A percentile compares a stretch with the other conserved stretches of the same genome.
Conservation (phyloP, 257 asterid species). For the Cruciata laevipes region DNA sequence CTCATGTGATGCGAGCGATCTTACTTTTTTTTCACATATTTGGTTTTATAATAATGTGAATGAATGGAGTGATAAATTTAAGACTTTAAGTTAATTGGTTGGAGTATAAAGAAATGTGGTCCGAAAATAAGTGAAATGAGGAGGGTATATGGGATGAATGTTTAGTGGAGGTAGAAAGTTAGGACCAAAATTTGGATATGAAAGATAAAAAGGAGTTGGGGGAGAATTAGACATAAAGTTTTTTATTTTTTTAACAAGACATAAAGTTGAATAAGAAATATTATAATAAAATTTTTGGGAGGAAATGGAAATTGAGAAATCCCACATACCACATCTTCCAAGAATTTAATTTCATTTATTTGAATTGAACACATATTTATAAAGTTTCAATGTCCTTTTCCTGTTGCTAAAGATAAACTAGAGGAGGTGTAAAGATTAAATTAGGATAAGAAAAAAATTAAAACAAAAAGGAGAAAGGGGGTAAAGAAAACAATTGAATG, state of each 20-base stretch:
- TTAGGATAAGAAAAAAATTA: not conserved
- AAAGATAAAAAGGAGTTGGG: not conserved
- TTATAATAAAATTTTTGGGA: too few relatives aligned
- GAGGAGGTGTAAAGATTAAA: not conserved
- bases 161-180: not conserved
- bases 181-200: not conserved
- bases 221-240: not conserved
- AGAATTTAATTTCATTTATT: not conserved
- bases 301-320: not conserved
- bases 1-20: too few relatives aligned
- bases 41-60: too few relatives aligned
- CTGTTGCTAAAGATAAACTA: not conserved
- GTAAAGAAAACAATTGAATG: not conserved
- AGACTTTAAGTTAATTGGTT: not conserved
- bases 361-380: not conserved
- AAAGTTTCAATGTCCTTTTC: not conserved
- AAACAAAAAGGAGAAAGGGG: not conserved
- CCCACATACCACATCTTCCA: not conserved
- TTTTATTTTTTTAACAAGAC: not conserved
- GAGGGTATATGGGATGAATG: not conserved
- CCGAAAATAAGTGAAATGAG: not conserved
- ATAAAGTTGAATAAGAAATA: not conserved
- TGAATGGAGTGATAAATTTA: too few relatives aligned
- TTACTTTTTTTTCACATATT: too few relatives aligned
- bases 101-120: not conserved